phyloP scores from a whole-genome alignment of 805 yeast species.

The Spathaspora hagerdaliae region DNA sequence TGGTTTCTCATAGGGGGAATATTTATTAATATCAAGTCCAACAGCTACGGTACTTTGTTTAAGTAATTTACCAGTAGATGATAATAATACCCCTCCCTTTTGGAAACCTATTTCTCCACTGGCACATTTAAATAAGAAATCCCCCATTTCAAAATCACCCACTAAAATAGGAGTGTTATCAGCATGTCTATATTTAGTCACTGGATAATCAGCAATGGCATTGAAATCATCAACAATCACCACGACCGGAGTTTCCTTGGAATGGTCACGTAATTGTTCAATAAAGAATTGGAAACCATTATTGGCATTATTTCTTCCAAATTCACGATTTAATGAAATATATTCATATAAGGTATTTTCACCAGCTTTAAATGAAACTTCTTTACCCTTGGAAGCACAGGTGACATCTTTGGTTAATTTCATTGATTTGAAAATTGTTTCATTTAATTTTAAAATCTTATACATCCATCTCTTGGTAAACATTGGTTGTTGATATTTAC shows the following conservation, averaged over 20 bases:
- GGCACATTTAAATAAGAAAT: constrained; percentile 48
- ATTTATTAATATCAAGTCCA: constrained; percentile 32
- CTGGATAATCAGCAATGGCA: constrained; percentile 50
- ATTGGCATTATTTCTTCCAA: constrained; percentile 36
- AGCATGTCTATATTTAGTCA: constrained; percentile 57
- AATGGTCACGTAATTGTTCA: constrained; percentile 48
- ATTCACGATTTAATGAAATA: constrained; percentile 33
- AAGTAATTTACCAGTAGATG: constrained; percentile 55
- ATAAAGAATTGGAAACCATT: constrained; percentile 51
- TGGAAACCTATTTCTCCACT: constrained; percentile 50
- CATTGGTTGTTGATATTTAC: constrained; percentile 75
- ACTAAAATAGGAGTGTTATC: constrained; percentile 55
- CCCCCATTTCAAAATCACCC: constrained; percentile 60
- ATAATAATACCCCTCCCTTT: constrained; percentile 62
- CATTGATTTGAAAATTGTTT: constrained; percentile 28
- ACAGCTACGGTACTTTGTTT: constrained; percentile 56
- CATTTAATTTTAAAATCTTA: constrained; percentile 38
- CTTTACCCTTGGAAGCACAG: constrained; percentile 24
- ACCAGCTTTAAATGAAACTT: constrained; percentile 28
- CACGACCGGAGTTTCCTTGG: constrained; percentile 51
- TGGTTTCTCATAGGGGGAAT: constrained; percentile 28
- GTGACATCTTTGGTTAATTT: constrained; percentile 31
- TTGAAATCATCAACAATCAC: constrained; percentile 75
- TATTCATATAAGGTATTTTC: constrained; percentile 43
- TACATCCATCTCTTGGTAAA: constrained; percentile 55